Evolutionary conservation across 2,329 filamentous ascomycete species (phyloP).

Genomic region (Colletotrichum sojae): DNA sequence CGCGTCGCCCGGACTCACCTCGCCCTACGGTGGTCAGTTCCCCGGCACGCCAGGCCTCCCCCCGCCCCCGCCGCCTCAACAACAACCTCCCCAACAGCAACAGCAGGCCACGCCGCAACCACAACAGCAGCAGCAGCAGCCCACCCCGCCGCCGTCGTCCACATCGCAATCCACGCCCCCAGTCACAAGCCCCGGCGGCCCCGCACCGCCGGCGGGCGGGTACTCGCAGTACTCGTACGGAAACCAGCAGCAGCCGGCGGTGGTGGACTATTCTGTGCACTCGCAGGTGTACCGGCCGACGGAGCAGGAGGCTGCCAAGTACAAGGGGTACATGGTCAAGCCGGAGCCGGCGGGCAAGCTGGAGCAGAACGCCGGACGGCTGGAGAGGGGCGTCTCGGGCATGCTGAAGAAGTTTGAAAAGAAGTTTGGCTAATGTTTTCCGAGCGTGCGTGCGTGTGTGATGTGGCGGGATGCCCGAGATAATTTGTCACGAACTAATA

Average conservation of each 20-base stretch:
- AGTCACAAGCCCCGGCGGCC: constrained; percentile 52
- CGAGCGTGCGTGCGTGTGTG: neutral
- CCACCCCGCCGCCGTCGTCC: constrained; percentile 46
- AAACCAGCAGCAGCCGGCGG: constrained; percentile 43
- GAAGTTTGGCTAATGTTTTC: constrained; percentile 68
- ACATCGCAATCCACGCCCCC: constrained; percentile 46
- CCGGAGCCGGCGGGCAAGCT: constrained; percentile 66
- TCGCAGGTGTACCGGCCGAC: constrained; percentile 79
- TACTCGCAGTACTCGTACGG: constrained; percentile 68
- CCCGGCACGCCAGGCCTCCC: constrained; percentile 60
- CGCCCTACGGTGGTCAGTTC: constrained; percentile 62
- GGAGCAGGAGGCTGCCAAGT: constrained; percentile 69
- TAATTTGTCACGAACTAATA: neutral
- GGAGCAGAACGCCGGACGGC: constrained; percentile 74
- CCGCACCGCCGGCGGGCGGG: constrained; percentile 62
- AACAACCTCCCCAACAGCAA: constrained; percentile 29
- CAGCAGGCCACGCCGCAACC: constrained; percentile 43
- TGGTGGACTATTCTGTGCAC: constrained; percentile 71
- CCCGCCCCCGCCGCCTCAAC: constrained; percentile 47
- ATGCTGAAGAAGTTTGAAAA: constrained; percentile 86
- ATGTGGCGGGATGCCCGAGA: neutral
- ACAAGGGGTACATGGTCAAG: constrained; percentile 59
- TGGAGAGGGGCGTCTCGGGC: constrained; percentile 79
- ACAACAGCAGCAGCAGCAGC: constrained; percentile 45
- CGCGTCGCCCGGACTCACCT: constrained; percentile 56